Evolutionary conservation across 208 protist species (phyloP), one percentile per base, ranked within the genome.

Genomic region (Leishmania tropica): DNA sequence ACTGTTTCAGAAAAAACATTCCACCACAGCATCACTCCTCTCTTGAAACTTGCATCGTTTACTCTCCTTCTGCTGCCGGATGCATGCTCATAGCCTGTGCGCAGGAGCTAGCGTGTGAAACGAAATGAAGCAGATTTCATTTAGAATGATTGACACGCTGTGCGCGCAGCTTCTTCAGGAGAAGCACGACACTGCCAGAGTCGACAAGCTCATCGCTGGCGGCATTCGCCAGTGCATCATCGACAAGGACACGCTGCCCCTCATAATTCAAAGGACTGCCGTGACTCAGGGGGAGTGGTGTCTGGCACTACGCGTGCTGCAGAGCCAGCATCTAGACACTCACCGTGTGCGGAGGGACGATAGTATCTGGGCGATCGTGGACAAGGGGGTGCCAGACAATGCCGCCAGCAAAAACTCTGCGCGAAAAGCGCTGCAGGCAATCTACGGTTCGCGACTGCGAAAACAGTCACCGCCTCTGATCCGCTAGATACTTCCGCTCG

Each of bases 261-360:
- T 97, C n/a, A 78, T 97, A 3, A 40, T 96, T 8, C 94, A 97
- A 80, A 86, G 88, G 17, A 86, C 93, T 4, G 88, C 87, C 15
- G 78, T 83, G 4, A 79, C 65, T 68, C 79, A 71, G 10, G 85
- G 88, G 15, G 85, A 90, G 48, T 97, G 94, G 94, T 73, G 82
- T 48, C 75, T 92, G 17, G 92, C 94, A 11, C 80, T 97, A 42
- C 82, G 78, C 6, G 84, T 95, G 2, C 67, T 96, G 51, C 80
- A 88, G 65, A 92, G 90, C 78, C 73, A 73, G 24, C 85, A 87
- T 56, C 88, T 97, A 47, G 88, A 93, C 67, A 71, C 60, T 19
- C 89, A 88, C 71, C 72, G 81, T 24, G 80, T 97, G 24, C 75
- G 80, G 15, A 74, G 80, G 2, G 94, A 97, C 60, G 84, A 88